Evolutionary conservation across 1,284 basidiomycete genomes (phyloP).

Genomic region (Papiliotrema nemorosa): DNA sequence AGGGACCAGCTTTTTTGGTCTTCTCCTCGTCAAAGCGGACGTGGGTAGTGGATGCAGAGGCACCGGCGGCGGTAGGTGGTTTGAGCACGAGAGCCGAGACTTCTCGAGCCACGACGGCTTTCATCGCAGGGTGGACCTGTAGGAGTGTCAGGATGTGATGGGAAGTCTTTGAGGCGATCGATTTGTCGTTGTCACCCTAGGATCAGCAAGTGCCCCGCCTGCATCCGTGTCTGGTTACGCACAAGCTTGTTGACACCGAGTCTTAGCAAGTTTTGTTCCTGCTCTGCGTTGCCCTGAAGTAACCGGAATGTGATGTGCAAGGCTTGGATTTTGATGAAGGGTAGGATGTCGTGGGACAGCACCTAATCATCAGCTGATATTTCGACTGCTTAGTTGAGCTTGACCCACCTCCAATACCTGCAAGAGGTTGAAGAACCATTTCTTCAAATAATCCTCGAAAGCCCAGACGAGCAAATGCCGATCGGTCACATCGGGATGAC

Average conservation of each 20-base stretch:
- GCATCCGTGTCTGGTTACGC: no score
- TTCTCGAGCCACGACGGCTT: conserved; percentile 82
- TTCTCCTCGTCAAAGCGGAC: conserved; percentile 51
- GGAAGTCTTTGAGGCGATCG: conserved; percentile 84
- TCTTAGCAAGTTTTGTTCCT: conserved; percentile 92
- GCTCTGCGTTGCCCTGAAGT: conserved; percentile 86
- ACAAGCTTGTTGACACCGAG: conserved; percentile 93
- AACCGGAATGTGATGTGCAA: conserved; percentile 72
- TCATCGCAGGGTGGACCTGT: conserved; percentile 92
- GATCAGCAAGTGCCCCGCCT: no score
- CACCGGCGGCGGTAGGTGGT: conserved; percentile 49
- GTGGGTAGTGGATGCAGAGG: conserved; percentile 40
- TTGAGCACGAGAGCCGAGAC: conserved; percentile 75
- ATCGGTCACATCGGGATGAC: conserved; percentile 66
- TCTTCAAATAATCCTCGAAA: conserved; percentile 97
- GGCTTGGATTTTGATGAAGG: conserved; percentile 81
- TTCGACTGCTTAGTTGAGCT: background rate
- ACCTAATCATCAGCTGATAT: conserved; percentile 52
- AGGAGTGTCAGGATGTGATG: conserved; percentile 85
- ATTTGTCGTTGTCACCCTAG: conserved; percentile 83
- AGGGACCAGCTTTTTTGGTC: conserved; percentile 17
- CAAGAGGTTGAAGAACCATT: conserved; percentile 89
- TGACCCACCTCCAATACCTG: conserved; percentile 76
- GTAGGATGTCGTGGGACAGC: conserved; percentile 79
- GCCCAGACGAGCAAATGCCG: conserved; percentile 76